Base-by-base conservation (phyloP, 805 yeast species). In the Metschnikowia noctiluminum region DNA sequence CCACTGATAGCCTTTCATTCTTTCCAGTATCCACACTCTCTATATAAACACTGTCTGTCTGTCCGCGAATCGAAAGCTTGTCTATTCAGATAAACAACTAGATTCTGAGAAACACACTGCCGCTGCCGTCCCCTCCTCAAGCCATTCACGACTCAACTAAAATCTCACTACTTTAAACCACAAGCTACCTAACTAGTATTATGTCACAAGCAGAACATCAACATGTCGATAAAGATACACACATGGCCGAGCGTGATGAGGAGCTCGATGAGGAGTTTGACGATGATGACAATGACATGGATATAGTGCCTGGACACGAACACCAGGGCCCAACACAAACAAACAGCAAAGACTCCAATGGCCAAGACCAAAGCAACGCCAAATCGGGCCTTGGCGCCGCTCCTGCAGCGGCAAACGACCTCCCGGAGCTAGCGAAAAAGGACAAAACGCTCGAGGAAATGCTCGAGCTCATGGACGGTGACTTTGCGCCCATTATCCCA, bases 401-500 rank as follows among this genome's bases (percentile, higher is more conserved):
- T 2, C 55, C 59, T 12, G 84, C 77, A 37, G 64, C 84, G 21
- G 21, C 21, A 21, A 21, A 21, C 21, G 21, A 21, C 21, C 21
- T 21, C 7, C 89, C 90, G 0, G 89, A 83, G 47, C 72, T 85
- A 43, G 79, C 89, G 1, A 75, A 89, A 56, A 85, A 86, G 57
- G 96, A 89, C 61, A 87, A 87, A 60, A 84, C 94, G 0, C 70
- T 94, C 45, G 81, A 85, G 57, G 98, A 94, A 58, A 84, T 94
- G 34, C 73, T 94, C 28, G 86, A 85, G 32, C 74, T 90, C 75
- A 85, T 94, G 92, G 96, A 89, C 55, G 74, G 69, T 2, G 97
- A 90, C 50, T 89, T 85, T 63, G 89, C 96, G 3, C 99, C 99
- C 2, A 85, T 92, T 32, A 94, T 94, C 37, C 99, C 99, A 0